Conservation (phyloP, 106 monocot species). For the Acorus calamus region DNA sequence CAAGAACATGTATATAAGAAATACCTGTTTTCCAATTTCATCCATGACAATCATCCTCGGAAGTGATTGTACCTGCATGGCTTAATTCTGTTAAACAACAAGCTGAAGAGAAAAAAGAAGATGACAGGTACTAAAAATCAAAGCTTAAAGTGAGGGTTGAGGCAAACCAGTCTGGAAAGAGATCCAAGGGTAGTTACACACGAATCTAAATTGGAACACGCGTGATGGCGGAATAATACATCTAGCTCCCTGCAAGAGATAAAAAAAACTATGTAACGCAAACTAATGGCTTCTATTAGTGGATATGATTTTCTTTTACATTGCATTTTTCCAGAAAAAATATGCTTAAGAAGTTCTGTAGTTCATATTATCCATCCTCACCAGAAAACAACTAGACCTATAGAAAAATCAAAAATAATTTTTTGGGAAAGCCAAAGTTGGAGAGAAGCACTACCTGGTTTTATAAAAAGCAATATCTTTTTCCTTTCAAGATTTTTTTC, state of each 20-base stretch:
- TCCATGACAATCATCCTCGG: slow-evolving; percentile 98
- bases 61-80: slow-evolving; percentile 79
- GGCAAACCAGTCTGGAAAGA: slow-evolving; percentile 78
- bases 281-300: not conserved
- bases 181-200: slow-evolving; percentile 69
- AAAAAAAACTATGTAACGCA: not conserved
- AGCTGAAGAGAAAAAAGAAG: not conserved
- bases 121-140: not conserved
- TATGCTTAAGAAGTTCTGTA: no score
- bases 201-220: slow-evolving; percentile 67
- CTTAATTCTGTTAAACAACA: slow-evolving; percentile 1
- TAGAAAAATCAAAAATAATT: no score
- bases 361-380: no score
- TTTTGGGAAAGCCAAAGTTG: no score
- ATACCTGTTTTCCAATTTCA: slow-evolving; percentile 96
- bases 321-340: no score
- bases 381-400: no score
- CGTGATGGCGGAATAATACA: slow-evolving; percentile 56
- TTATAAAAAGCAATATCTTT: no score
- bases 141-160: not conserved
- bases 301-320: no score
- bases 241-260: slow-evolving; percentile 74
- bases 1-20: not conserved
- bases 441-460: no score
- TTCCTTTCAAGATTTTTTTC: no score